Conservation (phyloP, 805 yeast species). For the Teunomyces tritomae region DNA sequence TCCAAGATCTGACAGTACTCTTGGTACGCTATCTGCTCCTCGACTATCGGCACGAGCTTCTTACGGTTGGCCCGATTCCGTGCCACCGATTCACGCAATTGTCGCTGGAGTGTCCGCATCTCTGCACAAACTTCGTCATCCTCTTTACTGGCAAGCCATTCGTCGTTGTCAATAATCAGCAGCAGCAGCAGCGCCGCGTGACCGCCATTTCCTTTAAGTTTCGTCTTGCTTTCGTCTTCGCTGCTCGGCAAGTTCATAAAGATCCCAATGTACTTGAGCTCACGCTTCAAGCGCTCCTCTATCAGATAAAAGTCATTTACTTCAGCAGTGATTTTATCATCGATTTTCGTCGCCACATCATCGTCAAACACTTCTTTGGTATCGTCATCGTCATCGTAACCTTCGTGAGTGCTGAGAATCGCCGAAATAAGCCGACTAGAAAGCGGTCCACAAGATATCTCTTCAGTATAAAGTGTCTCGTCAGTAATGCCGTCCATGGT, state of each 20-base stretch:
- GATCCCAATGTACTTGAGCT: slow-evolving; percentile 86
- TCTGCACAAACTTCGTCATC: slow-evolving; percentile 94
- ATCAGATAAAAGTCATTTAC: slow-evolving; percentile 71
- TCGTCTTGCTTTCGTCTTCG: slow-evolving; percentile 33
- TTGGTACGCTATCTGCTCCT: slow-evolving; percentile 91
- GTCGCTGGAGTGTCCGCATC: slow-evolving; percentile 67
- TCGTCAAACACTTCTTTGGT: slow-evolving; percentile 23
- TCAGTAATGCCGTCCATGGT: slow-evolving; percentile 58
- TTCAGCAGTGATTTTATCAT: slow-evolving; percentile 42
- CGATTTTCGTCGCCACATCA: slow-evolving; percentile 37
- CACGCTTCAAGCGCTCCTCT: slow-evolving; percentile 86
- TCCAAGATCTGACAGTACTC: slow-evolving; percentile 88
- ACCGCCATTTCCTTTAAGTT: slow-evolving; percentile 10
- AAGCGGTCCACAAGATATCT: slow-evolving; percentile 86
- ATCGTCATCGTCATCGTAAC: slow-evolving; percentile 14
- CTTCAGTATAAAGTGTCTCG: slow-evolving; percentile 64
- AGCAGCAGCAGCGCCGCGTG: slow-evolving; percentile 15
- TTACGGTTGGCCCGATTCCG: slow-evolving; percentile 69
- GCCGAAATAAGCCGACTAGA: slow-evolving; percentile 84
- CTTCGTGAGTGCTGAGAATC: slow-evolving; percentile 47
- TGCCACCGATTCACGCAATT: slow-evolving; percentile 57
- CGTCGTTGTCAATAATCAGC: slow-evolving; percentile 51
- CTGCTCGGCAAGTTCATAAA: slow-evolving; percentile 56
- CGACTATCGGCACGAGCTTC: slow-evolving; percentile 65
- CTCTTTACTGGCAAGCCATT: slow-evolving; percentile 76